Evolutionary conservation across 192 early-diverging fungal species (phyloP), one percentile per base, ranked within the genome.

Genomic region (Allomyces macrogynus): DNA sequence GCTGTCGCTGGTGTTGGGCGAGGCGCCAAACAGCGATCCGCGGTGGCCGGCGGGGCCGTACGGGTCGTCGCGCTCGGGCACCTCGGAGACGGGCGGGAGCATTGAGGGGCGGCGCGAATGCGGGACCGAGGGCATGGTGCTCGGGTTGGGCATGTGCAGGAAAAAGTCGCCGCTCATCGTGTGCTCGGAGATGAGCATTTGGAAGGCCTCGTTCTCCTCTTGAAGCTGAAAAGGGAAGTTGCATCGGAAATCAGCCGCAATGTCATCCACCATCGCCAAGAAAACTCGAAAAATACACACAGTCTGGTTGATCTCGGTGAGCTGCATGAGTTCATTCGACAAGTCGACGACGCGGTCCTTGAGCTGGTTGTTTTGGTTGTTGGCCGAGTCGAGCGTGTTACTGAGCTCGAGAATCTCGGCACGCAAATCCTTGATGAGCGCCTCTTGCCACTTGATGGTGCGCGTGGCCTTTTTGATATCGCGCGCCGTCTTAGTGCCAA

Each of bases 131-230:
- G 32, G 32, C 32, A 40, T 40, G 32, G 32, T 40, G 32, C 32
- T 40, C 32, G 32, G 32, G 32, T 40, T 40, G 4, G 32, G 32
- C 32, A 40, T 40, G 32, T 16, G 70, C 60, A 78, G 67, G 24
- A 81, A 80, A 60, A 90, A 83, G 61, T 86, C 86, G 64, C 88
- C 88, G 71, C 79, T 86, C 70, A 90, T 84, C 5, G 88, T 86
- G 70, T 81, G 86, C 76, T 88, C 87, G 66, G 86, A 85, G 69
- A 90, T 67, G 49, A 90, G 71, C 60, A 87, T 69, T 69, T 90
- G 88, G 74, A 84, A 88, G 61, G 83, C 80, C 70, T 88, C 88
- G 75, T 87, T 90, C 63, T 88, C 88, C 66, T 90, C 86, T 78
- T 79, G 79, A 62, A 89, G 75, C 20, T 40, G 7, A 40, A 40